These are phyloP conservation scores for Magnusiomyces fungicola DNA, from an alignment of 1,139 yeast genomes.

Conservation along the genomic window DNA sequence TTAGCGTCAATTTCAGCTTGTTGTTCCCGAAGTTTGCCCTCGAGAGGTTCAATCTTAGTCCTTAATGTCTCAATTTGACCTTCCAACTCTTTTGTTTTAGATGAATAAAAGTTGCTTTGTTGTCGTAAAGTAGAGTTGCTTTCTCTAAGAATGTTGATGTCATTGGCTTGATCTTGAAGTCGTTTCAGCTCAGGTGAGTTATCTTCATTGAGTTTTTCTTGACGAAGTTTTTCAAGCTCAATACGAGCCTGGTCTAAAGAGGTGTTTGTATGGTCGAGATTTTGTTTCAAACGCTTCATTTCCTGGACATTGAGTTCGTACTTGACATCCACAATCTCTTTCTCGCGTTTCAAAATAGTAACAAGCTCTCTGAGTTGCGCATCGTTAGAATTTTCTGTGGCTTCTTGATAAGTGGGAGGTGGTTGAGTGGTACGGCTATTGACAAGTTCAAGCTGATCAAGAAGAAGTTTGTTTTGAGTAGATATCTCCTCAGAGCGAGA, in stretches of 20 bases:
- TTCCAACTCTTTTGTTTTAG: constrained; percentile 32
- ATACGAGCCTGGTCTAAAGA: constrained; percentile 31
- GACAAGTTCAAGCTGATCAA: constrained; percentile 56
- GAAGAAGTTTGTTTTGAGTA: constrained; percentile 58
- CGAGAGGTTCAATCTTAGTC: constrained; percentile 32
- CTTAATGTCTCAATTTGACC: constrained; percentile 31
- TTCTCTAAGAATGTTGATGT: constrained; percentile 63
- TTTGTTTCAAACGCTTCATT: constrained; percentile 39
- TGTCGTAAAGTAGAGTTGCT: constrained; percentile 61
- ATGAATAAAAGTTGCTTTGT: constrained; percentile 37
- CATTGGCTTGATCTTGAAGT: constrained; percentile 55
- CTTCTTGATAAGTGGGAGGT: constrained; percentile 14
- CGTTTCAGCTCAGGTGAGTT: constrained; percentile 45
- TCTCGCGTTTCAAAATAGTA: constrained; percentile 62
- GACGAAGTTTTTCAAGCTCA: constrained; percentile 32
- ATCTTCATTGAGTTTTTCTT: constrained; percentile 37
- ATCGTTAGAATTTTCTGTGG: constrained; percentile 19
- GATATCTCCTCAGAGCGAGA: constrained; percentile 45
- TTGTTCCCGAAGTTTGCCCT: constrained; percentile 33
- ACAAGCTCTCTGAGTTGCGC: constrained; percentile 51
- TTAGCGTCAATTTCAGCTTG: constrained; percentile 38
- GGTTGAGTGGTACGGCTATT: constrained; percentile 4
- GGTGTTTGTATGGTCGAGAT: constrained; percentile 27
- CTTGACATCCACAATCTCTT: constrained; percentile 62
- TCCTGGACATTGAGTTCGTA: constrained; percentile 46